A percentile compares a stretch with the other conserved stretches of the same genome.
Evolutionary conservation across 805 yeast species (phyloP).

Genomic region (Pichia thaimueangensis): DNA sequence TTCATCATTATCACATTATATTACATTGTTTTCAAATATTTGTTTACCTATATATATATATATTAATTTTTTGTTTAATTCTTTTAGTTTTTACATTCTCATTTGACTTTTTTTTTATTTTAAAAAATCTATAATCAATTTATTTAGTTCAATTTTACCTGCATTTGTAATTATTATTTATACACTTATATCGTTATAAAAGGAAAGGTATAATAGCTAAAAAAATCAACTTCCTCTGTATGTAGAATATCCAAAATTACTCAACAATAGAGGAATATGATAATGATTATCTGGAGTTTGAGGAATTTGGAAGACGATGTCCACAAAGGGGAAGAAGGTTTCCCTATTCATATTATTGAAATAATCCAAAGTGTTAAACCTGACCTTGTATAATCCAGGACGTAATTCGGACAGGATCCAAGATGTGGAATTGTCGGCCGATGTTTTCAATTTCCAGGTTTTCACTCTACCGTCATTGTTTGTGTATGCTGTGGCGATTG

Average conservation of each 20-base stretch:
- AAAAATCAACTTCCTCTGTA: constrained; percentile 66
- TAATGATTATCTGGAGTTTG: constrained; percentile 73
- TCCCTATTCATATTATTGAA: constrained; percentile 35
- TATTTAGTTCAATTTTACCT: too few species aligned
- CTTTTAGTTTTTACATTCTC: too few species aligned
- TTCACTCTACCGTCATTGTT: constrained; percentile 76
- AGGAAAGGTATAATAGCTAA: too few species aligned
- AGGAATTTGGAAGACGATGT: constrained; percentile 63
- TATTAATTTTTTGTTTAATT: too few species aligned
- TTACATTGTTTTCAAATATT: too few species aligned
- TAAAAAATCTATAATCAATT: too few species aligned
- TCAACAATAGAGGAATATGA: constrained; percentile 79
- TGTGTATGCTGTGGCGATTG: constrained; percentile 66
- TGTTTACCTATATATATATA: too few species aligned
- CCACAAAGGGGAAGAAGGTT: constrained; percentile 85
- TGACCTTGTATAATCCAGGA: constrained; percentile 68
- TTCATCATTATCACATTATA: too few species aligned
- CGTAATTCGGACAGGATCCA: constrained; percentile 37
- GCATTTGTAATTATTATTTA: too few species aligned
- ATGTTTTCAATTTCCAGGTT: constrained; percentile 44
- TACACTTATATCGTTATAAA: too few species aligned
- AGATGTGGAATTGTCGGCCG: constrained; percentile 12
- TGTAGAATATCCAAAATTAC: constrained; percentile 85
- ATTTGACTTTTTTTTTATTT: too few species aligned
- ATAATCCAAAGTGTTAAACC: constrained; percentile 71